phyloP scores from a whole-genome alignment of 768 basidiomycete genomes.

The Hericium rajendrae region DNA sequence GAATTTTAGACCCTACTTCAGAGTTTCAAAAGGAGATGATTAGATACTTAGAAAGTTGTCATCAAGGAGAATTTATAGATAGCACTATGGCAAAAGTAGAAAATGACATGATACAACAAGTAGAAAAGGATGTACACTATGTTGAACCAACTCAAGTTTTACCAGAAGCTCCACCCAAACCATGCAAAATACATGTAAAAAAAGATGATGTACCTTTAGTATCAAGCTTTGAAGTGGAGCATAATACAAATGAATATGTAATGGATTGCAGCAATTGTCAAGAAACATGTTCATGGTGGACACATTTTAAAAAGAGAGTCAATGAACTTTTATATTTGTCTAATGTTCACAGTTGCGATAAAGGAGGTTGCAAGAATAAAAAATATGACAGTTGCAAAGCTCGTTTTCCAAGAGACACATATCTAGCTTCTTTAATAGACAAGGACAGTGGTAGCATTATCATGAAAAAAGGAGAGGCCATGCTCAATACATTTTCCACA shows the following conservation, averaged over 20 bases:
- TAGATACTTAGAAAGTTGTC: slow-evolving; percentile 6
- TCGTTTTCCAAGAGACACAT: slow-evolving; percentile 25
- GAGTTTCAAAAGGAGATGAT: slow-evolving; percentile 7
- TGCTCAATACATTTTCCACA: slow-evolving; percentile 28
- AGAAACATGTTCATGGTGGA: neutral
- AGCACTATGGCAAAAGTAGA: neutral
- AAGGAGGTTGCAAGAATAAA: slow-evolving; percentile 21
- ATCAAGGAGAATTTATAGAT: slow-evolving; percentile 10
- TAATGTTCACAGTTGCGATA: slow-evolving; percentile 1
- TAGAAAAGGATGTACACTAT: too few species aligned
- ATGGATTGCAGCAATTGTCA: neutral
- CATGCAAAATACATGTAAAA: too few species aligned
- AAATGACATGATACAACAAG: too few species aligned
- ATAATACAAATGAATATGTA: too few species aligned
- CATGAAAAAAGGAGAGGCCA: slow-evolving; percentile 23
- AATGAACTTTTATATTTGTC: slow-evolving; percentile 5
- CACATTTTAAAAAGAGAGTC: neutral
- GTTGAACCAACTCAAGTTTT: too few species aligned
- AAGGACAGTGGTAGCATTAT: slow-evolving; percentile 17
- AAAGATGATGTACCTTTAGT: too few species aligned
- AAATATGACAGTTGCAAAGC: slow-evolving; percentile 23
- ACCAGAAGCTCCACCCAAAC: too few species aligned
- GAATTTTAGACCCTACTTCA: slow-evolving; percentile 4
- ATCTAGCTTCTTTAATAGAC: slow-evolving; percentile 21
- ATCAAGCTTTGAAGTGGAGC: too few species aligned